Evolutionary conservation across 768 basidiomycete genomes (phyloP).

Genomic region (Leccinum imitatum): DNA sequence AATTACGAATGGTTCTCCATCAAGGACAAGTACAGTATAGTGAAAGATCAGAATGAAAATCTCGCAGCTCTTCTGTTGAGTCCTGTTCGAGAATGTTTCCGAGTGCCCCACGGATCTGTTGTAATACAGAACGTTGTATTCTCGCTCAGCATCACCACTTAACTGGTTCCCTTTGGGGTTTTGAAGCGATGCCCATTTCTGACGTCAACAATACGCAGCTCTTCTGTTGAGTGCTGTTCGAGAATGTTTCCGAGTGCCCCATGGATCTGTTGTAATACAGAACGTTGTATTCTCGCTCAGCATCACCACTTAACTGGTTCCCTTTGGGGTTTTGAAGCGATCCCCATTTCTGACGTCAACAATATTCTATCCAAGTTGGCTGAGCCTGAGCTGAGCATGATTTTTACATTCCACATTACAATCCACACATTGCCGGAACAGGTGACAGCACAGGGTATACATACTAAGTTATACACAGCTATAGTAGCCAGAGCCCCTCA

Average conservation of each 20-base stretch:
- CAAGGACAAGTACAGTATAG: not conserved
- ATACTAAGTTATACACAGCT: conserved; percentile 2
- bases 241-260: not conserved
- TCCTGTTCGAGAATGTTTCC: not conserved
- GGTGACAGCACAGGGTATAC: not conserved
- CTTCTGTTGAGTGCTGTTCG: not conserved
- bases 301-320: not conserved
- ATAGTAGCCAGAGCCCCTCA: not conserved
- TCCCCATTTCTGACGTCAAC: not conserved
- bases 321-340: not conserved
- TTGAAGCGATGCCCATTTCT: not conserved
- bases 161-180: not conserved
- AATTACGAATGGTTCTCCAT: not conserved
- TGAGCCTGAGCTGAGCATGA: not conserved
- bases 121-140: not conserved
- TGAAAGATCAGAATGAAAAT: not conserved
- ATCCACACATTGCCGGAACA: not conserved
- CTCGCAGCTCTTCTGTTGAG: not conserved
- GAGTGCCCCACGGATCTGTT: not conserved
- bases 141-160: not conserved
- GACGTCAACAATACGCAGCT: not conserved
- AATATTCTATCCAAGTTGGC: not conserved
- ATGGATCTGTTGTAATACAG: not conserved
- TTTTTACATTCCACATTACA: conserved; percentile 8
- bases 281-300: not conserved